These are phyloP conservation scores for Tolypocladium ovalisporum DNA, from an alignment of 2,329 filamentous ascomycete genomes.

Conservation along the genomic window DNA sequence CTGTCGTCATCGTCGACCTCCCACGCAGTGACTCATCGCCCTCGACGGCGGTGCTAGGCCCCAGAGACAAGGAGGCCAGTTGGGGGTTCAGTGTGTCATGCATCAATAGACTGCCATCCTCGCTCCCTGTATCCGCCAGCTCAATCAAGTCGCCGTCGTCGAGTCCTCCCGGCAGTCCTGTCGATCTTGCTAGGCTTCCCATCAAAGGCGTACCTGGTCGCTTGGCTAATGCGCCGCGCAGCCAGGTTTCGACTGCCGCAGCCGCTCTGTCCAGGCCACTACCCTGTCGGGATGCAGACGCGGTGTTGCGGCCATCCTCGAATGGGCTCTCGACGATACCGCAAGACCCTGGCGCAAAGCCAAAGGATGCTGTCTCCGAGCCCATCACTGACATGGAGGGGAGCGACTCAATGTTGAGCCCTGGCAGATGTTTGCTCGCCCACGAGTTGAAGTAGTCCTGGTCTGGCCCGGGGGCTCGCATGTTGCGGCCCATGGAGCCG, in stretches of 20 bases:
- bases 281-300: conserved; percentile 32
- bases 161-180: conserved; percentile 5
- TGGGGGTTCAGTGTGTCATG: conserved; percentile 12
- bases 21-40: conserved; percentile 26
- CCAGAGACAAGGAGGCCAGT: conserved; percentile 14
- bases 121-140: conserved; percentile 50
- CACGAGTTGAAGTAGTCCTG: conserved; percentile 77
- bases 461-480: conserved; percentile 68
- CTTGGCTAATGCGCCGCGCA: conserved; percentile 68
- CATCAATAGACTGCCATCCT: conserved; percentile 31
- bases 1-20: conserved; percentile 16
- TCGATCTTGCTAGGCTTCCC: conserved; percentile 25
- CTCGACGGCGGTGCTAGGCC: conserved; percentile 26
- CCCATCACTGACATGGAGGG: conserved; percentile 57
- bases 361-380: conserved; percentile 47
- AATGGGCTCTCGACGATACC: conserved; percentile 41
- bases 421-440: conserved; percentile 73
- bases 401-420: conserved; percentile 57
- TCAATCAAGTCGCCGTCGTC: conserved; percentile 58
- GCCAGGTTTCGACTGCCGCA: conserved; percentile 80
- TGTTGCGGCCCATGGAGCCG: conserved; percentile 63
- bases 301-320: conserved; percentile 33
- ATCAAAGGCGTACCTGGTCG: conserved; percentile 40
- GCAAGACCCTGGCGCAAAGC: conserved; percentile 31
- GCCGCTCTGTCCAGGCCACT: conserved; percentile 69